Base-by-base conservation (phyloP, 2,329 filamentous ascomycete genomes). In the Aureobasidium lini region DNA sequence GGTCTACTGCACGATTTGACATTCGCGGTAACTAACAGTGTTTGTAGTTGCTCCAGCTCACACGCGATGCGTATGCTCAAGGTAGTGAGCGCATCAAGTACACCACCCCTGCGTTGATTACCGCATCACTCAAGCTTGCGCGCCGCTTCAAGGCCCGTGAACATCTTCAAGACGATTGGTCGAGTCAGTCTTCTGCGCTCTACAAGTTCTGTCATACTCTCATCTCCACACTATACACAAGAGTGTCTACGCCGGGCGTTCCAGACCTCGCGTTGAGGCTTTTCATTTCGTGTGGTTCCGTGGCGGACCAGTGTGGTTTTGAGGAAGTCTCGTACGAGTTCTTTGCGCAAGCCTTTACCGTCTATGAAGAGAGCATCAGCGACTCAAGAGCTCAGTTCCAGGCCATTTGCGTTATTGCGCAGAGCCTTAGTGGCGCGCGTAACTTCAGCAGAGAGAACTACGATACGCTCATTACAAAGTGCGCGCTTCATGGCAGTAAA, bases 281-380 rank as follows among this genome's bases (percentile, higher is more conserved):
- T 15, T 99, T 97, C 71, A 87, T 94, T 66, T 86, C 89, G 43
- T 95, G 91, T 69, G 94, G 94, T 23, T 92, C 96, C 76, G 88
- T 95, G 34, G 92, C 94, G 10, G 92, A 96, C 67, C 87, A 94
- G 73, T 90, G 86, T 10, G 89, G 88, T 2, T 95, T 95, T 66
- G 93, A 99, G 71, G 94, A 99, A 75, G 90, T 96, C 43, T 89
- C 91, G 10, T 99, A 99, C 72, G 94, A 99, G 71, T 99, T 95
- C 77, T 97, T 96, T 67, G 94, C 94, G 0, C 94, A 99, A 73
- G 93, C 94, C 0, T 99, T 99, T 68, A 97, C 93, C 0, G 90
- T 97, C 8, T 99, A 99, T 70, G 94, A 99, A 71, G 94, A 99
- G 73, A 88, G 90, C 0, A 89, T 99, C 64, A 94, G 90, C 62